A percentile compares a stretch with the other conserved stretches of the same genome.
These are phyloP conservation scores for Penicillium sumatraense DNA, from an alignment of 2,329 filamentous ascomycete species.

Conservation along the genomic window DNA sequence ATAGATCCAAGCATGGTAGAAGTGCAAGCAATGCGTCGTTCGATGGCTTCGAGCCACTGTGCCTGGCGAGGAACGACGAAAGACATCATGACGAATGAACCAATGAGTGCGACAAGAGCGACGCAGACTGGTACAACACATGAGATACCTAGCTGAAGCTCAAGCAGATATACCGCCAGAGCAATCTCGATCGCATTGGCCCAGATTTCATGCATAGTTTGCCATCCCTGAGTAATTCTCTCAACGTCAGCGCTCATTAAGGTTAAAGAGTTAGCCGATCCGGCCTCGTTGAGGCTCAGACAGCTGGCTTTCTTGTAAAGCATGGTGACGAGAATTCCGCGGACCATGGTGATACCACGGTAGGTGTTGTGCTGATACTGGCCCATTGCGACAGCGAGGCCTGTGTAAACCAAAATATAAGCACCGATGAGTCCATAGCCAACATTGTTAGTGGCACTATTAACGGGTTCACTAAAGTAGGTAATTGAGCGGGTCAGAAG, in stretches of 20 bases:
- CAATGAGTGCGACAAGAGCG: conserved; percentile 44
- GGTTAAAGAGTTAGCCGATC: conserved; percentile 45
- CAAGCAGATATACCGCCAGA: conserved; percentile 50
- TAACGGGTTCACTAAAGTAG: conserved; percentile 36
- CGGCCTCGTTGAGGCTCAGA: conserved; percentile 37
- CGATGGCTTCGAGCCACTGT: conserved; percentile 56
- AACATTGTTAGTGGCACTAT: conserved; percentile 33
- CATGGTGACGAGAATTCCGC: conserved; percentile 52
- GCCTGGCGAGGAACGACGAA: conserved; percentile 47
- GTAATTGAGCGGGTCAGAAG: conserved; percentile 43
- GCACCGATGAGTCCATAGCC: conserved; percentile 52
- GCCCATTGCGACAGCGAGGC: conserved; percentile 46
- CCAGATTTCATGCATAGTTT: conserved; percentile 52
- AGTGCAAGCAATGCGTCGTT: conserved; percentile 55
- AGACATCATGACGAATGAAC: conserved; percentile 39
- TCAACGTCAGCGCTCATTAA: conserved; percentile 54
- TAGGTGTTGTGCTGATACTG: conserved; percentile 49
- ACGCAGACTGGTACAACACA: conserved; percentile 52
- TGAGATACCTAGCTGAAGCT: conserved; percentile 48
- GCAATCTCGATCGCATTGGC: conserved; percentile 50
- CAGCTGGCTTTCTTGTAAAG: conserved; percentile 54
- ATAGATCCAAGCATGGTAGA: conserved; percentile 55
- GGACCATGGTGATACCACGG: conserved; percentile 48
- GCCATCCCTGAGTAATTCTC: conserved; percentile 47
- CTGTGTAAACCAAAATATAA: conserved; percentile 48